Evolutionary conservation across 2,329 filamentous ascomycete species (phyloP), one percentile per base, ranked within the genome.

Genomic region (Diplocarpon rosae): DNA sequence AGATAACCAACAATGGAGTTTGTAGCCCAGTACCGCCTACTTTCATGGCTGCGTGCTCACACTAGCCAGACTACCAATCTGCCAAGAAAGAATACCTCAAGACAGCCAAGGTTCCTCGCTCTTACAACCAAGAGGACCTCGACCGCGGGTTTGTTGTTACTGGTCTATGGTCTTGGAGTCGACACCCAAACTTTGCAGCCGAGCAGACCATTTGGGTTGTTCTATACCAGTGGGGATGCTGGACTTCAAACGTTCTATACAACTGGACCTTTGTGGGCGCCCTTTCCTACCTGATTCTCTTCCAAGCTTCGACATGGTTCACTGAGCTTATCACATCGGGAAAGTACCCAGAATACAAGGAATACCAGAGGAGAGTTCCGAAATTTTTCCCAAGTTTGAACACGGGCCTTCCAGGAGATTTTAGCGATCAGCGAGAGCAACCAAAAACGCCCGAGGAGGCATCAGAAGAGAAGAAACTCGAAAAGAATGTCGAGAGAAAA

Each of bases 121-220:
- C 66, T 16, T 88, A 73, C 63, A 73, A 71, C 0, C 78, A 81
- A 53, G 77, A 78, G 48, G 86, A 95, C 43, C 75, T 98, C 20
- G 86, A 95, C 52, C 83, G 90, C 31, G 92, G 92, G 34, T 98
- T 98, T 66, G 73, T 85, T 52, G 83, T 85, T 8, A 78, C 73
- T 4, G 92, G 92, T 0, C 70, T 98, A 7, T 98, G 85, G 82
- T 82, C 80, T 0, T 88, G 81, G 69, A 90, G 83, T 55, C 76
- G 92, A 37, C 93, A 98, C 63, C 92, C 92, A 38, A 98, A 98
- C 64, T 98, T 96, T 60, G 78, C 85, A 5, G 86, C 85, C 5
- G 92, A 98, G 66, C 92, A 96, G 66, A 71, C 79, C 27, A 79
- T 96, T 56, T 98, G 92, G 92, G 72, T 94, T 43, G 68, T 79